These are phyloP conservation scores for Vigna angularis DNA, from an alignment of 306 rosid species.

Conservation along the genomic window DNA sequence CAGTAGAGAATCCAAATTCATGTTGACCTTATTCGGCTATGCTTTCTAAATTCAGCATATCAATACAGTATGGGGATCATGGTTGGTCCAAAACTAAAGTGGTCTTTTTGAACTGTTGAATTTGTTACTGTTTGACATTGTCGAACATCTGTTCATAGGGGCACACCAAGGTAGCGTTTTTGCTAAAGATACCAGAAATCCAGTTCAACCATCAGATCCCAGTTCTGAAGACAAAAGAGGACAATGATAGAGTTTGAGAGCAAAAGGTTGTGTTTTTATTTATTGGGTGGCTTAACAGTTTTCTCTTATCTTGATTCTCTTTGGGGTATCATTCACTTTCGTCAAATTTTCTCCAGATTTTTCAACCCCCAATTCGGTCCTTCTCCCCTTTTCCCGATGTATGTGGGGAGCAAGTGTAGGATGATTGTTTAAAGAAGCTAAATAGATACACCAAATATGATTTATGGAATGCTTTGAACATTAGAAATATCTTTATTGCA, in stretches of 20 bases:
- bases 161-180: constrained; percentile 63
- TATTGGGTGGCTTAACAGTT: constrained; percentile 38
- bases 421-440: constrained; percentile 42
- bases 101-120: background rate
- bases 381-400: background rate
- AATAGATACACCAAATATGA: constrained; percentile 28
- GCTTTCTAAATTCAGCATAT: constrained; percentile 14
- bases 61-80: background rate
- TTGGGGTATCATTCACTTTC: constrained; percentile 15
- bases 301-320: constrained; percentile 34
- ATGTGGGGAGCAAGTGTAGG: constrained; percentile 33
- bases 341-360: constrained; percentile 46
- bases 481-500: constrained; percentile 1
- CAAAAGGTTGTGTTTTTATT: constrained; percentile 31
- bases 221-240: constrained; percentile 69
- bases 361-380: constrained; percentile 5
- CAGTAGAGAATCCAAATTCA: too few relatives aligned
- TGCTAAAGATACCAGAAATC: constrained; percentile 67
- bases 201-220: constrained; percentile 62
- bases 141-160: constrained; percentile 57
- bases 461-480: constrained; percentile 32
- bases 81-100: constrained; percentile 7
- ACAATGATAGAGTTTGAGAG: constrained; percentile 50
- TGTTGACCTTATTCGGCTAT: background rate
- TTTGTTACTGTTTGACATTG: constrained; percentile 37